Conservation (phyloP, 2,329 filamentous ascomycete species). For the Ophiocordyceps sinensis region DNA sequence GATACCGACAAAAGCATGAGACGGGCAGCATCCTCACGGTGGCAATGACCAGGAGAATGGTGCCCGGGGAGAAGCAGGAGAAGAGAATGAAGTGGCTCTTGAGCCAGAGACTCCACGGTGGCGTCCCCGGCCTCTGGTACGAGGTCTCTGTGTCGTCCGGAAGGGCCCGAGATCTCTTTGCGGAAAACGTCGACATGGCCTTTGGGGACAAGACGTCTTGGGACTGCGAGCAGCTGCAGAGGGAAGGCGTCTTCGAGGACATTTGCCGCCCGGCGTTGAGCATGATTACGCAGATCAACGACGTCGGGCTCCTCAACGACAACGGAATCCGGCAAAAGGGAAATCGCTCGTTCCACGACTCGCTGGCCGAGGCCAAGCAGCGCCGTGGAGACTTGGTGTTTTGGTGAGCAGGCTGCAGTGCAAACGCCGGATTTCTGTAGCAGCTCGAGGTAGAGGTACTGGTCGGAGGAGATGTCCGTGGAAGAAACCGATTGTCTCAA, state of each 20-base stretch:
- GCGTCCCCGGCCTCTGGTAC: constrained; percentile 10
- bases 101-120: not conserved
- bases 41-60: constrained; percentile 9
- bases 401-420: constrained; percentile 3
- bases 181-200: constrained; percentile 12
- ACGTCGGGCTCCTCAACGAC: constrained; percentile 13
- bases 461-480: no score
- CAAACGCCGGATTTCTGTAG: no score
- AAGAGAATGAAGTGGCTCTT: constrained; percentile 3
- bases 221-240: constrained; percentile 9
- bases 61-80: not conserved
- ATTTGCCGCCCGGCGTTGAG: constrained; percentile 14
- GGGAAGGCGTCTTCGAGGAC: constrained; percentile 9
- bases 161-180: constrained; percentile 6
- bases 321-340: constrained; percentile 6
- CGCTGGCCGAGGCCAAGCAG: not conserved
- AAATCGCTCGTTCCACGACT: not conserved
- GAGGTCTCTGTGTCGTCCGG: constrained; percentile 14
- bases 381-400: not conserved
- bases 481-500: no score
- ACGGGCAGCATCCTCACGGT: constrained; percentile 9
- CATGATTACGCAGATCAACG: constrained; percentile 18
- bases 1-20: constrained; percentile 6
- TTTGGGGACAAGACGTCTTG: constrained; percentile 13
- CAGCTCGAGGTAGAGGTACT: no score